These are phyloP conservation scores for Tilletia setariae DNA, from an alignment of 1,284 basidiomycete species.

Conservation along the genomic window DNA sequence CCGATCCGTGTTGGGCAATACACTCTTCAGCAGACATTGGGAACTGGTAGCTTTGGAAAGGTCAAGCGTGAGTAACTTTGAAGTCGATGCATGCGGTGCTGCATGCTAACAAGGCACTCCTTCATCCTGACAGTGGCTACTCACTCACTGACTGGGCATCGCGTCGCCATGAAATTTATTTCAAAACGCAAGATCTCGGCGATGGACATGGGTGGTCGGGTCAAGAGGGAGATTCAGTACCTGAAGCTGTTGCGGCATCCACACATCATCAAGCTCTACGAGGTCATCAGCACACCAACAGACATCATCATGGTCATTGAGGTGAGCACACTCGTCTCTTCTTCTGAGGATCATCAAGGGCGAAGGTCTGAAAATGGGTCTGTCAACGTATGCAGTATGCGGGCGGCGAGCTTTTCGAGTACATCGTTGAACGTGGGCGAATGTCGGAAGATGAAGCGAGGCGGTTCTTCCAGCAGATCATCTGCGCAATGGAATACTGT, in stretches of 20 bases:
- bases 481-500: slow-evolving; percentile 52
- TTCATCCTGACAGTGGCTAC: slow-evolving; percentile 68
- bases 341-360: neutral
- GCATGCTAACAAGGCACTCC: neutral
- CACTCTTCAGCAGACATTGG: slow-evolving; percentile 57
- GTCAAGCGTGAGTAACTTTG: slow-evolving; percentile 75
- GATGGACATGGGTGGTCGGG: slow-evolving; percentile 67
- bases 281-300: slow-evolving; percentile 51
- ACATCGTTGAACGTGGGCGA: slow-evolving; percentile 51
- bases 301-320: slow-evolving; percentile 55
- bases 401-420: slow-evolving; percentile 52
- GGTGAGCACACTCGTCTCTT: slow-evolving; percentile 8
- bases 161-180: slow-evolving; percentile 96
- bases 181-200: slow-evolving; percentile 88
- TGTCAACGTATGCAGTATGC: slow-evolving; percentile 33
- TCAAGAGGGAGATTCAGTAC: slow-evolving; percentile 71
- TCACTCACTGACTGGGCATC: slow-evolving; percentile 89
- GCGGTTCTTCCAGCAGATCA: slow-evolving; percentile 53
- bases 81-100: neutral
- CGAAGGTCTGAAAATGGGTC: neutral
- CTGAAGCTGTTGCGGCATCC: slow-evolving; percentile 51
- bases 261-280: slow-evolving; percentile 55
- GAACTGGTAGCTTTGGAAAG: slow-evolving; percentile 87
- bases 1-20: slow-evolving; percentile 40
- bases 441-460: slow-evolving; percentile 51